phyloP scores from a whole-genome alignment of 2,329 filamentous ascomycete genomes.

The Aspergillus neoniger region DNA sequence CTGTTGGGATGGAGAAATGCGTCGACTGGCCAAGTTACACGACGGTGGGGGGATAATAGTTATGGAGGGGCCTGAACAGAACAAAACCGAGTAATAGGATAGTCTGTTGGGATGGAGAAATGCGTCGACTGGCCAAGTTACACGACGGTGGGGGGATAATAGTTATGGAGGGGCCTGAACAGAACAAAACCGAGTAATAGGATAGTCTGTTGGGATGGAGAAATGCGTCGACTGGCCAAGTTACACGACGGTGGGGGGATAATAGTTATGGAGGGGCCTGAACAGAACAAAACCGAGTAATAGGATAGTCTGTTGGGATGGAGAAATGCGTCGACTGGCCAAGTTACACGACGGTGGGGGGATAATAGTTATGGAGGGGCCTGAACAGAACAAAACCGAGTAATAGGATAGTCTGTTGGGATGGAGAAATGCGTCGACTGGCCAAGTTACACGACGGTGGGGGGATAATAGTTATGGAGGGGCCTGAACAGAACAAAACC shows the following conservation, averaged over 20 bases:
- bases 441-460: background rate
- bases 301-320: too few relatives aligned
- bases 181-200: background rate
- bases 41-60: background rate
- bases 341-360: background rate
- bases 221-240: background rate
- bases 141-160: background rate
- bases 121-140: background rate
- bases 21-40: background rate
- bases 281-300: background rate
- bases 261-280: background rate
- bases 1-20: background rate
- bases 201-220: too few relatives aligned
- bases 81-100: background rate
- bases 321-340: background rate
- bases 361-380: background rate
- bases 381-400: background rate
- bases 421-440: background rate
- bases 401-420: background rate
- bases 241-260: background rate
- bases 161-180: background rate
- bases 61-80: background rate
- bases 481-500: background rate
- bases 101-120: too few relatives aligned
- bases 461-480: background rate